A percentile compares a stretch with the other conserved stretches of the same genome.
These are phyloP conservation scores for Cryoendolithus antarcticus DNA, from an alignment of 2,329 filamentous ascomycete genomes.

Conservation along the genomic window DNA sequence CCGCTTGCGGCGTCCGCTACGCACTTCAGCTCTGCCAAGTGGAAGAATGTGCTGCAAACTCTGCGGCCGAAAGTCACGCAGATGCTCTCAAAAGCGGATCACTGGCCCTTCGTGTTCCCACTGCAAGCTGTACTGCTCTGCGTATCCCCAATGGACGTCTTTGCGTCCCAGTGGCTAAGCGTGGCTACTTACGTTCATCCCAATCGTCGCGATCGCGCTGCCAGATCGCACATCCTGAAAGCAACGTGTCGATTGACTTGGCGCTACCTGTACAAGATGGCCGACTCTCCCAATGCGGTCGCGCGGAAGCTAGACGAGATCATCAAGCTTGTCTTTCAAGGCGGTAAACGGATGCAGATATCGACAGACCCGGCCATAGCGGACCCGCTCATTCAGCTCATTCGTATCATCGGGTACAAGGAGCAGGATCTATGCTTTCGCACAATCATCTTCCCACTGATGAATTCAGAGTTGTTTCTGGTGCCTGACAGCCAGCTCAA, in stretches of 20 bases:
- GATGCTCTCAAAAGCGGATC: slow-evolving; percentile 80
- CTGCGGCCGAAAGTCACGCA: slow-evolving; percentile 68
- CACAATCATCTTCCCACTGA: slow-evolving; percentile 83
- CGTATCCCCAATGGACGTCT: slow-evolving; percentile 72
- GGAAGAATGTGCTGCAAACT: slow-evolving; percentile 71
- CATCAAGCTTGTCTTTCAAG: slow-evolving; percentile 68
- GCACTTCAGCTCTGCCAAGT: slow-evolving; percentile 69
- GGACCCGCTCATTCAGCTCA: slow-evolving; percentile 84
- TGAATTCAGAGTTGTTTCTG: slow-evolving; percentile 82
- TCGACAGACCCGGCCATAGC: slow-evolving; percentile 74
- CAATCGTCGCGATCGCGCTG: slow-evolving; percentile 71
- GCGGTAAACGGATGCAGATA: slow-evolving; percentile 66
- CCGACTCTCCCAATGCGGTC: slow-evolving; percentile 55
- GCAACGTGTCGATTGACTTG: slow-evolving; percentile 83
- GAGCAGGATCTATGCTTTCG: slow-evolving; percentile 89
- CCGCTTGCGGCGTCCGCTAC: slow-evolving; percentile 73
- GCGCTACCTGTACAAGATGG: slow-evolving; percentile 77
- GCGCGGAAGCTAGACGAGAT: slow-evolving; percentile 81
- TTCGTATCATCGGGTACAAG: slow-evolving; percentile 87
- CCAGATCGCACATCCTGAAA: slow-evolving; percentile 69
- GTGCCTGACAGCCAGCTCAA: slow-evolving; percentile 53
- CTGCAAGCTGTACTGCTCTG: slow-evolving; percentile 79
- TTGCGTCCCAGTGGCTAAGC: slow-evolving; percentile 76
- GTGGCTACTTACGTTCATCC: slow-evolving; percentile 65
- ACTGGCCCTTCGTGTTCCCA: slow-evolving; percentile 84